Evolutionary conservation across 176 grass and related monocot genomes (phyloP), one percentile per base, ranked within the genome.

Genomic region (Saccharum spontaneum): DNA sequence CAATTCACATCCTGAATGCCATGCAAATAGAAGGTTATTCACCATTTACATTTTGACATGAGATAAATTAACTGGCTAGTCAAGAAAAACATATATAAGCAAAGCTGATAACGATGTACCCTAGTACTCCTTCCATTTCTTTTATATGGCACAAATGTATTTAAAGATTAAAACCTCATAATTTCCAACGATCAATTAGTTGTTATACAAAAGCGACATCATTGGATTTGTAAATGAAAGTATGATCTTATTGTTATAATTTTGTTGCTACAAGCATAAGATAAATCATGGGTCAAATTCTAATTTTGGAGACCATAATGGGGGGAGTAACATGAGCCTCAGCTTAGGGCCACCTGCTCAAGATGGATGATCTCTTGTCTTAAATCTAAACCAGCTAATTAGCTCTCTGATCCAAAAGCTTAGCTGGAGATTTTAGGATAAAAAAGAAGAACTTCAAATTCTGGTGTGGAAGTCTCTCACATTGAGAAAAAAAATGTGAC

Each of bases 1-100:
- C 41, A 73, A 22, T 41, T 57, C 57, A 79, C 74, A 79, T 67
- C 54, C 34, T 73, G 69, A 77, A 82, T 77, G 20, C 7, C 26
- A 78, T 23, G 28, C 23, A 26, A n/a, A 46, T 67, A 83, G 54
- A 82, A 69, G 15, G 64, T 37, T 57, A 57, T 72, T 66, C 24
- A 26, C 8, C 22, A 11, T 60, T 60, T 60, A 60, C 55, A 60
- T 60, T 60, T 60, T 60, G 20, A 23, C 55, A 60, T 60, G 22
- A 60, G 55, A 60, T 23, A 60, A 13, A 86, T 75, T 46, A 75
- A 67, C n/a, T 73, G 40, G 41, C 24, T 69, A 71, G 3, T 7
- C 22, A 24, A 66, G 17, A 23, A 73, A 50, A 26, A 57, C 23
- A 33, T 61, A 62, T 76, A 60, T 39, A 62, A n/a, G 67, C 23